Evolutionary conservation across 805 yeast species (phyloP).

Genomic region (Cyberlindnera lachancei): DNA sequence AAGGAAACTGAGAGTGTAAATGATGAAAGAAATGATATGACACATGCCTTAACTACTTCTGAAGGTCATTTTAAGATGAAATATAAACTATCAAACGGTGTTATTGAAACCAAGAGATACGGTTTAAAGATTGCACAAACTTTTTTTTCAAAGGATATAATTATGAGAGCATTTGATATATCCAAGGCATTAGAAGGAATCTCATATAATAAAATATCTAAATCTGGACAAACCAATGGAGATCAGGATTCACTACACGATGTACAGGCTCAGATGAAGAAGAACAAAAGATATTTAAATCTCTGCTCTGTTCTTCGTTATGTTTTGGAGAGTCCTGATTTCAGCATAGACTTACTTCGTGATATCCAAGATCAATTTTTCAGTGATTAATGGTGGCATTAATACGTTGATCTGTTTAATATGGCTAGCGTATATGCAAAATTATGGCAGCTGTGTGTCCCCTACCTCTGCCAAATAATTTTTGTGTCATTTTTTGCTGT

Average conservation of each 20-base stretch:
- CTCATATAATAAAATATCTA: conserved; percentile 1
- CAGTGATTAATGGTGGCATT: neutral
- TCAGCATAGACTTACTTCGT: conserved; percentile 13
- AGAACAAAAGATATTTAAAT: conserved; percentile 23
- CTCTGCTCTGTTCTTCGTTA: conserved; percentile 21
- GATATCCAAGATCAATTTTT: conserved; percentile 23
- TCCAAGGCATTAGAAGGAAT: conserved; percentile 12
- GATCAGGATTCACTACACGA: too few relatives aligned
- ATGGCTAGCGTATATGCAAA: too few relatives aligned
- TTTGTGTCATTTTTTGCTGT: too few relatives aligned
- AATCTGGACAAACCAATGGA: too few relatives aligned
- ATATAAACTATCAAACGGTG: conserved; percentile 22
- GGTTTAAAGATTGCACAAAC: conserved; percentile 24
- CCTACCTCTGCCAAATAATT: too few relatives aligned
- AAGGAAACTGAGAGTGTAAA: too few relatives aligned
- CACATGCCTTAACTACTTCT: too few relatives aligned
- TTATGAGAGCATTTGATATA: conserved; percentile 24
- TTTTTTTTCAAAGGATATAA: conserved; percentile 20
- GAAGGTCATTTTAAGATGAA: conserved; percentile 22
- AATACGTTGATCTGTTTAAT: too few relatives aligned
- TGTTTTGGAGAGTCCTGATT: conserved; percentile 8
- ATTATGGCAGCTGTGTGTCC: too few relatives aligned
- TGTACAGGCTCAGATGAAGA: conserved; percentile 4
- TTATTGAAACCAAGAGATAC: conserved; percentile 23
- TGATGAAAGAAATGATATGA: too few relatives aligned